Conservation (phyloP, 169 alveolate species). For the Cystoisospora suis region DNA sequence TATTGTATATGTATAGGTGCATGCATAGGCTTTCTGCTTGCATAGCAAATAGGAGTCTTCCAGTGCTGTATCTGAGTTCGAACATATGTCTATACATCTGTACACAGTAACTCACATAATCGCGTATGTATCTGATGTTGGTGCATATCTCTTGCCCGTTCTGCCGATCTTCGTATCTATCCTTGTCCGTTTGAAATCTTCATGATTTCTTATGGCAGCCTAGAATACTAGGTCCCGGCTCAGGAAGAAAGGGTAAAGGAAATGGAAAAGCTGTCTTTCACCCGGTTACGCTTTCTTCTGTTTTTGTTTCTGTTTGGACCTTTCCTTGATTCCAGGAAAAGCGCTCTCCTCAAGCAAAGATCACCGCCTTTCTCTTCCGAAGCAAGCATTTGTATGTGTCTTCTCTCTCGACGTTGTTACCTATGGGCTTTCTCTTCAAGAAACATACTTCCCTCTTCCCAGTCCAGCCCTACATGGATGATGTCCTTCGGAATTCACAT, state of each 20-base stretch:
- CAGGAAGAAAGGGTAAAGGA: too few relatives aligned
- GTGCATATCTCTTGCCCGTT: background rate
- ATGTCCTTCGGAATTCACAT: background rate
- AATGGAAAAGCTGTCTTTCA: background rate
- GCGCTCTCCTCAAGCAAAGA: constrained; percentile 6
- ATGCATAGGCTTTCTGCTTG: background rate
- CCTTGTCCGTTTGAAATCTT: too few relatives aligned
- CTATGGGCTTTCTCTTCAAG: background rate
- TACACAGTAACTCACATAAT: background rate
- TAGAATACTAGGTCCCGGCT: too few relatives aligned
- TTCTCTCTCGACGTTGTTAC: background rate
- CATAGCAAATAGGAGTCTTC: background rate
- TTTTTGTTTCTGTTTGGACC: background rate
- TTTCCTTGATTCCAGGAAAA: background rate
- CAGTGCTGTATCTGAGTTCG: background rate
- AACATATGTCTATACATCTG: background rate
- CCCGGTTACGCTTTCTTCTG: background rate
- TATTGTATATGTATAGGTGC: background rate
- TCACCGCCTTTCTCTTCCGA: constrained; percentile 15
- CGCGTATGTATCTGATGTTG: background rate
- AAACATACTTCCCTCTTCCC: background rate
- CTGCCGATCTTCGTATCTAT: background rate
- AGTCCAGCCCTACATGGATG: background rate
- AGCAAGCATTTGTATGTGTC: background rate
- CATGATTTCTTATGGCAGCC: too few relatives aligned